Conservation (phyloP, 2,329 filamentous ascomycete species). For the Tolypocladium album region DNA sequence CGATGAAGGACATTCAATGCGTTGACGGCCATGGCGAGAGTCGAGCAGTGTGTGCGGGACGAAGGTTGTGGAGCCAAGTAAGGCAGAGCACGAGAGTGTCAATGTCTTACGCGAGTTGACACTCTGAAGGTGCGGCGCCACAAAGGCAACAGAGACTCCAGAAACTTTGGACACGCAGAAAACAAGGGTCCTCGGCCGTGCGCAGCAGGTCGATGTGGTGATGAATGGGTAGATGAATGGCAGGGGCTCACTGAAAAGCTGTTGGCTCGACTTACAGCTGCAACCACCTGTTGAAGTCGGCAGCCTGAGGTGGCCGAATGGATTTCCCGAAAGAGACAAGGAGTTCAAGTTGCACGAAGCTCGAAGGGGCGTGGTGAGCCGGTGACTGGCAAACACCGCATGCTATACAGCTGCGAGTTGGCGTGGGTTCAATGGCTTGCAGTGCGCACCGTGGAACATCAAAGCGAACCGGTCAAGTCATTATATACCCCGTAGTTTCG, state of each 20-base stretch:
- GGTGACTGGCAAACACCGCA: neutral
- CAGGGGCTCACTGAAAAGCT: neutral
- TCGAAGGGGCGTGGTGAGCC: neutral
- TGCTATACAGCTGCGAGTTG: neutral
- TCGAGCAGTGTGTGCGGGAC: neutral
- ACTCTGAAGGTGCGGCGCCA: neutral
- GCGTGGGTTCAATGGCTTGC: neutral
- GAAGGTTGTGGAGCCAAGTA: neutral
- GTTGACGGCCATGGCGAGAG: conserved; percentile 16
- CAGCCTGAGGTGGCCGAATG: neutral
- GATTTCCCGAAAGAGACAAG: neutral
- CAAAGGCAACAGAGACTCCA: neutral
- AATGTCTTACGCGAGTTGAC: neutral
- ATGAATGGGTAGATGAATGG: neutral
- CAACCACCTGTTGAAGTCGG: neutral
- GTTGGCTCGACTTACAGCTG: neutral
- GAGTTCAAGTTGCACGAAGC: neutral
- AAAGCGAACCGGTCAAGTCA: neutral
- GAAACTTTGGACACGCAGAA: neutral
- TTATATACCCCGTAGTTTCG: neutral
- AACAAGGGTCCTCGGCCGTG: neutral
- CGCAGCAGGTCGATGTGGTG: no score
- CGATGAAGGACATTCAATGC: conserved; percentile 14
- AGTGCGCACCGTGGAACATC: neutral
- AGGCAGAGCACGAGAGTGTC: neutral